A percentile compares a stretch with the other conserved stretches of the same genome.
Evolutionary conservation across 106 monocot species (phyloP).

Genomic region (Narthecium ossifragum): DNA sequence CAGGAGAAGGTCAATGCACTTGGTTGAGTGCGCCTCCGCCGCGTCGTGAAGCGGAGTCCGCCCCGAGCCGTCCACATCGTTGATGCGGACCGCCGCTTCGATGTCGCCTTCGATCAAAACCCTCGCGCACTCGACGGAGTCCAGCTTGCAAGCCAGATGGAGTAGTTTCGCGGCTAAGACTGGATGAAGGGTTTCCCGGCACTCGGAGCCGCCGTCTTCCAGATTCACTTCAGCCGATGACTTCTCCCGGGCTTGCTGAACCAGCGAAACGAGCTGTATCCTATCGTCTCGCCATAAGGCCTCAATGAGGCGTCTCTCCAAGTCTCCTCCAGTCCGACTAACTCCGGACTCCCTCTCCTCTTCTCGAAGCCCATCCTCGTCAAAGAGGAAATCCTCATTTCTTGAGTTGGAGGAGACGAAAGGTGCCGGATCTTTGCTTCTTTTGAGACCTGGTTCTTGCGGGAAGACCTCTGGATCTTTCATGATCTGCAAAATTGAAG

Average conservation of each 20-base stretch:
- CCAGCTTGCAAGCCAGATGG: slow-evolving; percentile 31
- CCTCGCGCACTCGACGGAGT: slow-evolving; percentile 21
- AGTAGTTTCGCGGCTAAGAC: slow-evolving; percentile 14
- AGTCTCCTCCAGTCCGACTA: no score
- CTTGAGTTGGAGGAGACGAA: no score
- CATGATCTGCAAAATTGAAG: no score
- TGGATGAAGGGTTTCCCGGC: slow-evolving; percentile 10
- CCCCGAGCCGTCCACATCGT: slow-evolving; percentile 20
- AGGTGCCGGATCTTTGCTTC: no score
- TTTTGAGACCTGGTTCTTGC: no score
- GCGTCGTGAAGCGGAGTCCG: slow-evolving; percentile 32
- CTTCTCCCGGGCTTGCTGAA: background rate
- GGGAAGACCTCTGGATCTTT: no score
- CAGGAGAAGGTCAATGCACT: slow-evolving; percentile 28
- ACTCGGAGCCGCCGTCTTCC: background rate
- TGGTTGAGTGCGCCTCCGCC: slow-evolving; percentile 23
- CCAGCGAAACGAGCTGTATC: background rate
- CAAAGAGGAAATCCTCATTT: background rate
- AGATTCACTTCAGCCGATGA: background rate
- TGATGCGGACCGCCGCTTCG: slow-evolving; percentile 8
- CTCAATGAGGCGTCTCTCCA: background rate
- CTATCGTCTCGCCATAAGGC: background rate
- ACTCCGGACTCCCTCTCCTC: background rate
- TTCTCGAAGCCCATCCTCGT: slow-evolving; percentile 5
- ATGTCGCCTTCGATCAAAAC: slow-evolving; percentile 17